Evolutionary conservation across 192 early-diverging fungal species (phyloP), one percentile per base, ranked within the genome.

Genomic region (Coemansia sp.): DNA sequence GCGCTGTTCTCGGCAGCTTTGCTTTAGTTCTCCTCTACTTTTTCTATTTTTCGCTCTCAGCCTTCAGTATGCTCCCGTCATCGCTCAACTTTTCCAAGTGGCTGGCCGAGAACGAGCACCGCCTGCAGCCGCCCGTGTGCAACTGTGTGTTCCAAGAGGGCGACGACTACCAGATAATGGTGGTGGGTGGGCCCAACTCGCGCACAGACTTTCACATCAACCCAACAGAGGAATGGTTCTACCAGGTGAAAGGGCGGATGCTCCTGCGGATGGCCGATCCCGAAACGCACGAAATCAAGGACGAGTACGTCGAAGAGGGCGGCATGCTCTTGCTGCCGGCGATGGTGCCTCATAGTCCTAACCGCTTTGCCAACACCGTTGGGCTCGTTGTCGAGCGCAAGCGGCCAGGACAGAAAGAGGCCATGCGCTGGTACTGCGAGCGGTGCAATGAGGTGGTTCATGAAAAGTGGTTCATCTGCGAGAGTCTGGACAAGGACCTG

Each of bases 191-290:
- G 3, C 96, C 96, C 28, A 99, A 99, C 72, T 80, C 82, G 40
- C 84, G 96, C 23, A 95, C 91, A 14, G 96, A 99, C 77, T 99
- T 92, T 73, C 96, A 99, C 59, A 72, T 97, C 53, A 99, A 99
- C 73, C 81, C 85, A 46, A 99, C 96, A 4, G 96, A 98, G 80
- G 96, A 99, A 59, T 99, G 92, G 90, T 99, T 99, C 72, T 92
- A 87, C 74, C 94, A 97, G 67, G 67, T 91, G 75, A 89, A 90
- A 64, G 96, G 96, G 6, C 81, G 86, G 35, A 90, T 99, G 92
- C 48, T 91, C n/a, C 75, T 99, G 39, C 93, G 92, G 37, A 82
- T 96, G 46, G 91, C 95, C 2, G 83, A 87, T 24, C 56, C 69
- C 3, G 80, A 83, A 22, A 72, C 68, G n/a, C 46, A 66, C 41